These are phyloP conservation scores for Casuarina cunninghamiana DNA, from an alignment of 306 rosid species.

Conservation along the genomic window DNA sequence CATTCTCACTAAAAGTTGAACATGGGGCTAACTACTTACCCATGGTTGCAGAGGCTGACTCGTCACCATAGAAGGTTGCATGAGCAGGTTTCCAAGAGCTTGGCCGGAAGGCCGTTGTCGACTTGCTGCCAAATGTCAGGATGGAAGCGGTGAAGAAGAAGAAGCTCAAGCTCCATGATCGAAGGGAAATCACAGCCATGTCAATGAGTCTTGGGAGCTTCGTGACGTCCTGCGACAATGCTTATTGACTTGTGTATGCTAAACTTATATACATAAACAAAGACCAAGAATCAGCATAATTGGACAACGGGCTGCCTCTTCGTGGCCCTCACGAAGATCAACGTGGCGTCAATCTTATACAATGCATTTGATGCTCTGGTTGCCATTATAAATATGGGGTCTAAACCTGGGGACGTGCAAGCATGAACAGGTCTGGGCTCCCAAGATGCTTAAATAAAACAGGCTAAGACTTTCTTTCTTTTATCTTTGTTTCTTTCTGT, in stretches of 20 bases:
- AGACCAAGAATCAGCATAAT: conserved; percentile 19
- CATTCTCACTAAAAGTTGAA: no score
- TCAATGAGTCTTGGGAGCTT: neutral
- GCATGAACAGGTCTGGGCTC: neutral
- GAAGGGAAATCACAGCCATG: conserved; percentile 52
- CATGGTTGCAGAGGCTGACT: conserved; percentile 79
- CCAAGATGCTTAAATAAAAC: neutral
- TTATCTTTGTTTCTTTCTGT: neutral
- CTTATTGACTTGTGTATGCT: conserved; percentile 29
- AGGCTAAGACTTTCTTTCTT: neutral
- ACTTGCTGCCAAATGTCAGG: conserved; percentile 29
- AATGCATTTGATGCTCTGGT: neutral
- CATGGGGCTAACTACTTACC: conserved; percentile 41
- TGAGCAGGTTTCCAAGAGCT: conserved; percentile 72
- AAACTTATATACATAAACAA: conserved; percentile 31
- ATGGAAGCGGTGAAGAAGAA: conserved; percentile 30
- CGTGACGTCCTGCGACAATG: neutral
- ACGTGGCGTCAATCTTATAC: no score
- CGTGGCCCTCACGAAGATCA: conserved; percentile 65
- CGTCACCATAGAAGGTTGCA: conserved; percentile 95
- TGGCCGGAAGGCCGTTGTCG: conserved; percentile 45
- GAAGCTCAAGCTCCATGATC: conserved; percentile 32
- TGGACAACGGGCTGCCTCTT: conserved; percentile 11
- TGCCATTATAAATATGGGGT: neutral
- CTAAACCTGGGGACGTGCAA: conserved; percentile 8